Evolutionary conservation across 2,329 filamentous ascomycete species (phyloP).

Genomic region (Trichoderma gracile): DNA sequence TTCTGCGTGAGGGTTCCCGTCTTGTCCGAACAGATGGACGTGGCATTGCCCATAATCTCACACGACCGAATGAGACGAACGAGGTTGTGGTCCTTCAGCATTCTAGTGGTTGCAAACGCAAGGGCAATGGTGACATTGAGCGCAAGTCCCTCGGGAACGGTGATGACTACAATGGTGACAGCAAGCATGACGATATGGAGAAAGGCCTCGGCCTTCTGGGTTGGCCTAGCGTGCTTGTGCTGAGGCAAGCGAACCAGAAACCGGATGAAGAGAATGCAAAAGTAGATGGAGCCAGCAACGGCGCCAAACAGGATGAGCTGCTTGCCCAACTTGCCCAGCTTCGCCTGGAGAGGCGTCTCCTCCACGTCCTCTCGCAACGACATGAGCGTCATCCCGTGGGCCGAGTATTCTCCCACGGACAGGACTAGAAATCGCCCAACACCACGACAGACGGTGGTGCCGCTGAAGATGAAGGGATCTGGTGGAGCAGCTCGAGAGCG

Average conservation of each 20-base stretch:
- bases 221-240: conserved; percentile 43
- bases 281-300: conserved; percentile 46
- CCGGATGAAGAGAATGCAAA: conserved; percentile 45
- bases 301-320: conserved; percentile 59
- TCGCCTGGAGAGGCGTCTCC: conserved; percentile 75
- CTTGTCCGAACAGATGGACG: conserved; percentile 65
- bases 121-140: conserved; percentile 62
- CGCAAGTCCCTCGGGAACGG: conserved; percentile 61
- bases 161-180: conserved; percentile 60
- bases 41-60: conserved; percentile 66
- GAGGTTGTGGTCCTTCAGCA: conserved; percentile 64
- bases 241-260: conserved; percentile 39
- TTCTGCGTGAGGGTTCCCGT: conserved; percentile 66
- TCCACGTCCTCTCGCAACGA: conserved; percentile 74
- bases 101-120: conserved; percentile 62
- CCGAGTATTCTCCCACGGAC: conserved; percentile 71
- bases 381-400: conserved; percentile 76
- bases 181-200: conserved; percentile 59
- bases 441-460: conserved; percentile 74
- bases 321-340: conserved; percentile 74
- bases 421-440: conserved; percentile 76
- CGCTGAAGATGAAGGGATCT: conserved; percentile 80
- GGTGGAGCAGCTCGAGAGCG: conserved; percentile 53
- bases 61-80: conserved; percentile 60
- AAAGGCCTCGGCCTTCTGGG: conserved; percentile 57